Base-by-base conservation (phyloP, 441 rosid species). In the Eruca vesicaria region DNA sequence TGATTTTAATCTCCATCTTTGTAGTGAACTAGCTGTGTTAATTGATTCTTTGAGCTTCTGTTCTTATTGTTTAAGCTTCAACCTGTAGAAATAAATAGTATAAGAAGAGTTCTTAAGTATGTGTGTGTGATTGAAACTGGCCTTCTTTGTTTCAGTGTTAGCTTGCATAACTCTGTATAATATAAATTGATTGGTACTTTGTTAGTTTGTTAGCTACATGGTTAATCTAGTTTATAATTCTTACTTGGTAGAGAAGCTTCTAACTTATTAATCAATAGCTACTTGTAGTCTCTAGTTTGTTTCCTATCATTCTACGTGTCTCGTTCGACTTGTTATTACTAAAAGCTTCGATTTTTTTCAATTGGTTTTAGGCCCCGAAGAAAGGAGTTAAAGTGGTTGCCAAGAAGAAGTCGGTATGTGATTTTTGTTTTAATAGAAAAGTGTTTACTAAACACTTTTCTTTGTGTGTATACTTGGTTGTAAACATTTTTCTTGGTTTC, bases 391-490 rank as follows among this genome's bases (percentile, higher is more conserved):
- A 79, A 55, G 68, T 29, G 9, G 82, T 75, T 29, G 61, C 82
- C n/a, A 83, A 83, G 84, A 81, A 83, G 80, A 83, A 83, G 65
- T 66, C 58, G 41, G 84, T 75, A 72, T 63, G 73, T 56, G 41
- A 16, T n/a, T 63, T 20, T 63, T 19, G 4, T 36, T 38, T 63
- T n/a, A n/a, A n/a, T n/a, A n/a, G n/a, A n/a, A n/a, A n/a, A n/a
- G n/a, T n/a, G n/a, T n/a, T n/a, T n/a, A n/a, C n/a, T n/a, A n/a
- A n/a, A n/a, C n/a, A 5, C 9, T 10, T 43, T 26, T 21, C 6
- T 38, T 5, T 20, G 15, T 43, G 9, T 45, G 9, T 26, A 4
- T 29, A 6, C 19, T 63, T 38, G 9, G 69, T 1, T 66, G 0
- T 15, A 6, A 33, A 11, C 11, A 35, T 18, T 2, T 5, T 66